phyloP scores from a whole-genome alignment of 352 stramenopile genomes.

The Blastocystis sp. region DNA sequence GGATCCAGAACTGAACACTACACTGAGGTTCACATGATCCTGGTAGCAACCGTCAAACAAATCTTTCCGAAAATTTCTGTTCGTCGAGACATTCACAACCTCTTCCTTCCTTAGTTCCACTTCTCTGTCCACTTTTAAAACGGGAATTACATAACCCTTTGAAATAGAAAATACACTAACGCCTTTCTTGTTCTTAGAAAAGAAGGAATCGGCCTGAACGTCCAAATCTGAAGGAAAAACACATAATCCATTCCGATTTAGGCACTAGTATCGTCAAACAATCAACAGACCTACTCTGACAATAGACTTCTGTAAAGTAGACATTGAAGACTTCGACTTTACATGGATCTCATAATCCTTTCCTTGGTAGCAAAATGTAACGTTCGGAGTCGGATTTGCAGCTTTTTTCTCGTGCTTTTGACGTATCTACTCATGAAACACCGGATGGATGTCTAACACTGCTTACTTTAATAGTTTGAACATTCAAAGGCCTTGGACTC shows the following conservation, averaged over 20 bases:
- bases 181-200: background rate
- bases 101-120: background rate
- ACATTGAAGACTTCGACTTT: background rate
- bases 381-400: background rate
- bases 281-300: background rate
- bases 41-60: background rate
- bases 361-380: slow-evolving; percentile 42
- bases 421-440: background rate
- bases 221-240: slow-evolving; percentile 11
- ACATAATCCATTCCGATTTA: background rate
- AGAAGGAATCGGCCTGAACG: background rate
- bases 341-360: slow-evolving; percentile 6
- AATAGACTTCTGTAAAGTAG: background rate
- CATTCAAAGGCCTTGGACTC: background rate
- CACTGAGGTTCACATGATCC: background rate
- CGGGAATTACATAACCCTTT: slow-evolving; percentile 40
- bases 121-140: background rate
- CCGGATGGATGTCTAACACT: background rate
- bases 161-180: background rate
- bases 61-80: background rate
- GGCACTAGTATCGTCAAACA: background rate
- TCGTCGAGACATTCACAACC: background rate
- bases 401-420: background rate
- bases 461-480: background rate
- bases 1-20: background rate